Conservation (phyloP, 2,329 filamentous ascomycete species). For the Phoma sp. region DNA sequence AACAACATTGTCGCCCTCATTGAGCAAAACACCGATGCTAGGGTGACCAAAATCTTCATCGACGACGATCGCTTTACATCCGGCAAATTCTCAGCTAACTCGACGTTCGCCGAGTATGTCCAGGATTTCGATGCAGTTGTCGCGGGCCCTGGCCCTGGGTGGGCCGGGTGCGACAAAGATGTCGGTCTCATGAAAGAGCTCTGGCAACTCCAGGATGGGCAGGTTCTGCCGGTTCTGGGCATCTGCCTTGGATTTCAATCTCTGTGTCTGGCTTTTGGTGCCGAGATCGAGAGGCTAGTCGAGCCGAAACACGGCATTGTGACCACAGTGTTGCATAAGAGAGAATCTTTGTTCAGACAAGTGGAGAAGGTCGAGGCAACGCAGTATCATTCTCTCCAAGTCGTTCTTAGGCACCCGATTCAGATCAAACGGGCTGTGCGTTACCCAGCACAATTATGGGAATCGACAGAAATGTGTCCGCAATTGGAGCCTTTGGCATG, state of each 20-base stretch:
- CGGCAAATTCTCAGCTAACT: conserved; percentile 2
- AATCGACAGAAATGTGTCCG: conserved; percentile 43
- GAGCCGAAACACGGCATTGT: conserved; percentile 85
- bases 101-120: conserved; percentile 55
- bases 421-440: conserved; percentile 33
- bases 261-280: conserved; percentile 71
- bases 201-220: conserved; percentile 68
- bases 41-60: conserved; percentile 75
- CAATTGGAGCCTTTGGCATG: conserved; percentile 55
- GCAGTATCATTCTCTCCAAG: conserved; percentile 73
- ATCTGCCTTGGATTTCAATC: conserved; percentile 92
- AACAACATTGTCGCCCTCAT: conserved; percentile 91
- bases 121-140: conserved; percentile 80
- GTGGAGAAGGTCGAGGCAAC: conserved; percentile 70
- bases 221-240: conserved; percentile 78
- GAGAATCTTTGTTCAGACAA: conserved; percentile 68
- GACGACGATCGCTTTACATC: conserved; percentile 51
- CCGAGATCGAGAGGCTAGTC: conserved; percentile 67
- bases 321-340: conserved; percentile 66
- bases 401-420: conserved; percentile 47
- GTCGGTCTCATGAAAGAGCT: conserved; percentile 81
- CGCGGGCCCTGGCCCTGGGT: conserved; percentile 87
- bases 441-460: conserved; percentile 52
- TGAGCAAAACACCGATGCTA: conserved; percentile 68
- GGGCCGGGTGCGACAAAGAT: conserved; percentile 73